phyloP scores from a whole-genome alignment of 371 early-diverging fungal genomes.

The Mucor racemosus region DNA sequence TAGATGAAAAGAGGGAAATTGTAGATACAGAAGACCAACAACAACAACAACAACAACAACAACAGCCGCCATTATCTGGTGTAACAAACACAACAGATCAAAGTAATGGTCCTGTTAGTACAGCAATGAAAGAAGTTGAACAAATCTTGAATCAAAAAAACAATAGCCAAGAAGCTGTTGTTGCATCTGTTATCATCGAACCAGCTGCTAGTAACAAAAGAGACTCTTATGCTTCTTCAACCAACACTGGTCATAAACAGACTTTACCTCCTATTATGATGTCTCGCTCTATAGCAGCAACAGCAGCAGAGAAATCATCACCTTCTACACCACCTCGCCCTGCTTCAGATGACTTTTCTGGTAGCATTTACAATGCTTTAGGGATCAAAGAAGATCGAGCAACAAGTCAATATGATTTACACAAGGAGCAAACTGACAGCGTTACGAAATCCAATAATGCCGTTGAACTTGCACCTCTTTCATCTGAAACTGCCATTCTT shows the following conservation, averaged over 20 bases:
- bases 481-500: not conserved
- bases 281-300: not conserved
- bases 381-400: constrained; percentile 7
- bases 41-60: constrained; percentile 1
- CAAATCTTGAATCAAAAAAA: constrained; percentile 21
- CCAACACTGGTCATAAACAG: not conserved
- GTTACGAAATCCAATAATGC: not conserved
- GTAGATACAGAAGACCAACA: not conserved
- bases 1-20: not conserved
- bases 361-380: constrained; percentile 13
- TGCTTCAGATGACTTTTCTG: constrained; percentile 13
- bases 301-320: not conserved
- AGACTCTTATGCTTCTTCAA: not conserved
- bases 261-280: constrained; percentile 14
- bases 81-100: constrained; percentile 11
- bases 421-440: not conserved
- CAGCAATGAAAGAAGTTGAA: constrained; percentile 32
- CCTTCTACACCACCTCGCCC: not conserved
- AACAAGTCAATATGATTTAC: constrained; percentile 6
- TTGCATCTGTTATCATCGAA: not conserved
- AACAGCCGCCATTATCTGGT: constrained; percentile 1
- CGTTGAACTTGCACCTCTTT: constrained; percentile 14
- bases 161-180: not conserved
- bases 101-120: constrained; percentile 22
- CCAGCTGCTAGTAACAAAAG: not conserved